These are phyloP conservation scores for Aspergillus thermomutatus DNA, from an alignment of 2,329 filamentous ascomycete species.

Conservation along the genomic window DNA sequence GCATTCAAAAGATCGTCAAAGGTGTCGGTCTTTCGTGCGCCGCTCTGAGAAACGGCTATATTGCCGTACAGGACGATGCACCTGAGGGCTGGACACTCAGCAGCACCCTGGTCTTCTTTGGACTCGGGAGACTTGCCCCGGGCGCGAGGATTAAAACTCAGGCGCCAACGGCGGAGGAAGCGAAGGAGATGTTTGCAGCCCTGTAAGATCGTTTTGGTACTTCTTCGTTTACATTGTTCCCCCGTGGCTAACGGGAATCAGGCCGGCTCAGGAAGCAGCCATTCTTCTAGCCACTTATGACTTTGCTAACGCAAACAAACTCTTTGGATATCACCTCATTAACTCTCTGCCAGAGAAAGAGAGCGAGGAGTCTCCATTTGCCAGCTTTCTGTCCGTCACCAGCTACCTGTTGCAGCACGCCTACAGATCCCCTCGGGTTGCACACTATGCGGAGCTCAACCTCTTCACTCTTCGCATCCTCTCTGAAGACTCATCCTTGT, in stretches of 20 bases:
- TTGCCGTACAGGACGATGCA: slow-evolving; percentile 83
- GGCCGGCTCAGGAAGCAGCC: slow-evolving; percentile 74
- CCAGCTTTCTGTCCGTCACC: slow-evolving; percentile 78
- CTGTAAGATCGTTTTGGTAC: slow-evolving; percentile 50
- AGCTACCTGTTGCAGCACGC: slow-evolving; percentile 95
- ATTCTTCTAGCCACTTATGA: slow-evolving; percentile 85
- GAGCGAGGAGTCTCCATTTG: slow-evolving; percentile 69
- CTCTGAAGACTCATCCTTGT: slow-evolving; percentile 77
- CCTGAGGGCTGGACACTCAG: slow-evolving; percentile 86
- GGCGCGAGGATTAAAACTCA: slow-evolving; percentile 59
- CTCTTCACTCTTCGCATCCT: slow-evolving; percentile 82
- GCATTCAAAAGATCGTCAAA: slow-evolving; percentile 76
- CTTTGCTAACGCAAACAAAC: slow-evolving; percentile 89
- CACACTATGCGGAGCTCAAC: slow-evolving; percentile 79
- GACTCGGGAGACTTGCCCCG: slow-evolving; percentile 71
- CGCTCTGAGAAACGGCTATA: slow-evolving; percentile 67
- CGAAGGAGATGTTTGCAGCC: slow-evolving; percentile 74
- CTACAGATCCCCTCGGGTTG: slow-evolving; percentile 72
- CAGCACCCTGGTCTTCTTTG: slow-evolving; percentile 77
- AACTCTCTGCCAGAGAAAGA: slow-evolving; percentile 59
- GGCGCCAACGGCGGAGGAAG: slow-evolving; percentile 71
- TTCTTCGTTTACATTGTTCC: slow-evolving; percentile 9
- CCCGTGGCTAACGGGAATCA: slow-evolving; percentile 38
- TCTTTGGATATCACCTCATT: slow-evolving; percentile 85
- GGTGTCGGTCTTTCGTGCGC: slow-evolving; percentile 72